phyloP scores from a whole-genome alignment of 306 rosid genomes.

The Vigna radiata region DNA sequence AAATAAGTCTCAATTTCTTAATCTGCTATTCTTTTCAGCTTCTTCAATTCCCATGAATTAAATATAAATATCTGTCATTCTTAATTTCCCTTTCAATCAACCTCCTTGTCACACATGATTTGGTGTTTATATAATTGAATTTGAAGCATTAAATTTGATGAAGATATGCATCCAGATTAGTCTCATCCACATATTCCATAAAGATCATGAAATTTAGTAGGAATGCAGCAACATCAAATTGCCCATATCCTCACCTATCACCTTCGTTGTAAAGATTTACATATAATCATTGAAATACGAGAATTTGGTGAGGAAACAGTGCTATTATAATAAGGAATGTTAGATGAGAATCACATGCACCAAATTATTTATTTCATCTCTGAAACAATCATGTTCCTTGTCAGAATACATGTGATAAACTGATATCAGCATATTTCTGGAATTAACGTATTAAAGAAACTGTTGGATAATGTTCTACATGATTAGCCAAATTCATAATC shows the following conservation, averaged over 20 bases:
- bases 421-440: neutral
- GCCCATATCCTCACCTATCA: constrained; percentile 1
- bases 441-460: neutral
- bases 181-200: no score
- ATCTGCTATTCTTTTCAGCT: no score
- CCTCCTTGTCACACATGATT: no score
- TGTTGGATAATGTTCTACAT: neutral
- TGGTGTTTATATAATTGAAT: neutral
- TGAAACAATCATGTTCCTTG: neutral
- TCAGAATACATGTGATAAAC: neutral
- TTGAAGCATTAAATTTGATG: neutral
- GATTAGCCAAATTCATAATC: no score
- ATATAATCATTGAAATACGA: constrained; percentile 1
- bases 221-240: neutral
- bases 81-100: no score
- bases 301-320: neutral
- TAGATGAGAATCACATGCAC: constrained; percentile 6
- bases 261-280: constrained; percentile 1
- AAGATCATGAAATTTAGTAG: neutral
- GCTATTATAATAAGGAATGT: neutral
- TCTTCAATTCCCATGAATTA: no score
- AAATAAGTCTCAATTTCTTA: no score
- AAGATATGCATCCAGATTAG: no score
- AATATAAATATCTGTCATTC: neutral
- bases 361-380: constrained; percentile 22